Conservation (phyloP, 2,329 filamentous ascomycete genomes). For the Aureobasidium sp. region DNA sequence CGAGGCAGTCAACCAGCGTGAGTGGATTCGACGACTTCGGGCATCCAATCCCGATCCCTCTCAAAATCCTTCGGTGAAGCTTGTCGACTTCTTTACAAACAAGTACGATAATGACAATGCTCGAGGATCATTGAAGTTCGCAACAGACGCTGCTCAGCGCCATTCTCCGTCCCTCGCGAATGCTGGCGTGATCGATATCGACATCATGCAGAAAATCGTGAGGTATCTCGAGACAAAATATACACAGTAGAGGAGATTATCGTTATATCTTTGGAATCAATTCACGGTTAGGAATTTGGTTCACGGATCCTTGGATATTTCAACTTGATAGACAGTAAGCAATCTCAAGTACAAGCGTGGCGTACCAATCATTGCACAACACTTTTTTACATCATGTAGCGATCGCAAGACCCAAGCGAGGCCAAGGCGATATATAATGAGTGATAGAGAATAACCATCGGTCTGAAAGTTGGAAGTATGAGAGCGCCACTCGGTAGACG, state of each 20-base stretch:
- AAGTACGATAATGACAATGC: constrained; percentile 28
- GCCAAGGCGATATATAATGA: no score
- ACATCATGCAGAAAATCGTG: constrained; percentile 21
- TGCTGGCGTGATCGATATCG: constrained; percentile 17
- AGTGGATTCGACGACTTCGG: constrained; percentile 40
- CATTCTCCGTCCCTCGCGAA: constrained; percentile 15
- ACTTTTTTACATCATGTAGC: no score
- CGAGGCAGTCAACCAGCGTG: constrained; percentile 32
- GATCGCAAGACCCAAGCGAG: no score
- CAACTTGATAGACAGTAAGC: no score
- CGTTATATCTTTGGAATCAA: no score
- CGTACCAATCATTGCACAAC: no score
- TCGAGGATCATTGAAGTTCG: constrained; percentile 42
- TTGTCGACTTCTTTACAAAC: constrained; percentile 23
- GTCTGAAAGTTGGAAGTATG: no score
- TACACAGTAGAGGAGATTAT: neutral
- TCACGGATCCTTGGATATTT: no score
- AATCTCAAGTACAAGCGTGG: no score
- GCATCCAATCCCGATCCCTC: constrained; percentile 34
- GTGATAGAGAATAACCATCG: no score
- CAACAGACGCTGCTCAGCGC: constrained; percentile 29
- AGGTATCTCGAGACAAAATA: constrained; percentile 1
- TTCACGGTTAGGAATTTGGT: no score
- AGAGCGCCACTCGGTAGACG: no score
- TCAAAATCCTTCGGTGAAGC: constrained; percentile 23